These are phyloP conservation scores for Talaromyces trachyspermus DNA, from an alignment of 495 filamentous ascomycete genomes.

Conservation along the genomic window DNA sequence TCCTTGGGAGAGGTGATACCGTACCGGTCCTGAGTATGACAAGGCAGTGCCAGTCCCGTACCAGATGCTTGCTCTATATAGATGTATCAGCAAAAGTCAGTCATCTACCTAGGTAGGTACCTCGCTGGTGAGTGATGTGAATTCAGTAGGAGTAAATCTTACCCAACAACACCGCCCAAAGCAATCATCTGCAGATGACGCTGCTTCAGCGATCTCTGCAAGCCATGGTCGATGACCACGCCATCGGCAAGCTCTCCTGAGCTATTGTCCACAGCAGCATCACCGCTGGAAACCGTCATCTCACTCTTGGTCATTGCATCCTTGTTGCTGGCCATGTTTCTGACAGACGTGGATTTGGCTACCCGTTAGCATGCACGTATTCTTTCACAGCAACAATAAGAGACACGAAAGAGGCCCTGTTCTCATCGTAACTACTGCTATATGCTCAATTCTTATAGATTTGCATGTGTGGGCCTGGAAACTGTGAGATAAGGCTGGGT, in stretches of 20 bases:
- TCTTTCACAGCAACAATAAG: too few relatives aligned
- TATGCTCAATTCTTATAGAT: too few relatives aligned
- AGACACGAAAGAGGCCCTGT: too few relatives aligned
- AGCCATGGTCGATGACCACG: slow-evolving; percentile 20
- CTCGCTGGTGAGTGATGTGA: too few relatives aligned
- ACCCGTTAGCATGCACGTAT: too few relatives aligned
- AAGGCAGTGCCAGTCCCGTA: slow-evolving; percentile 6
- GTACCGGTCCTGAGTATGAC: slow-evolving; percentile 7
- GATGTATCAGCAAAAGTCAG: slow-evolving; percentile 13
- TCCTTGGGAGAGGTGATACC: background rate
- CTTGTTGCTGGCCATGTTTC: background rate
- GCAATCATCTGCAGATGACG: slow-evolving; percentile 29
- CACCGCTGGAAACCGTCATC: background rate
- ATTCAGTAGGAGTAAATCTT: slow-evolving; percentile 23
- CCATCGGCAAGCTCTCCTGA: background rate
- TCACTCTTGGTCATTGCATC: background rate
- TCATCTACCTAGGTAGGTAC: background rate
- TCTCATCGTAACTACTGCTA: too few relatives aligned
- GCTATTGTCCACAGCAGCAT: slow-evolving; percentile 1
- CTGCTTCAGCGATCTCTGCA: slow-evolving; percentile 21
- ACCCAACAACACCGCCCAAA: slow-evolving; percentile 26
- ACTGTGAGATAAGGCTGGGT: slow-evolving; percentile 3
- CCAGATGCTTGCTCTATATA: slow-evolving; percentile 23
- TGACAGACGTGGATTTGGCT: too few relatives aligned
- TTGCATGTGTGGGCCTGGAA: too few relatives aligned